Conservation (phyloP, 768 basidiomycete species). For the Trametes maxima region DNA sequence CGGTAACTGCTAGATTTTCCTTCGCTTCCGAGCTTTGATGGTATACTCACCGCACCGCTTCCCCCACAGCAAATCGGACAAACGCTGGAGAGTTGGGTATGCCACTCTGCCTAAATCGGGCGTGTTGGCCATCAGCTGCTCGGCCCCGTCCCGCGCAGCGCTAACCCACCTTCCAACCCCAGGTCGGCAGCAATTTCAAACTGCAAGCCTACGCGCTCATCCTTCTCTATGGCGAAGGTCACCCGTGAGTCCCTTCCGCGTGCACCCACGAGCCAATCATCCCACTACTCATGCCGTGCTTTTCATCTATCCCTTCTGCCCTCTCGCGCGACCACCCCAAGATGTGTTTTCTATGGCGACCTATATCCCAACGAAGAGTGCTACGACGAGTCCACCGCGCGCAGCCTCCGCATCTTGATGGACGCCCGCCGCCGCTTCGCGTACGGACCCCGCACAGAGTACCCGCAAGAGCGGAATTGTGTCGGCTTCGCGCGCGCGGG, state of each 20-base stretch:
- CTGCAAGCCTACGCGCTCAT: constrained; percentile 82
- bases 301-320: background rate
- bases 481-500: constrained; percentile 80
- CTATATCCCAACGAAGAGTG: constrained; percentile 73
- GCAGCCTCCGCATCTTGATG: constrained; percentile 57
- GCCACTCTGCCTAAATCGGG: constrained; percentile 24
- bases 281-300: background rate
- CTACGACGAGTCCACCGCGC: constrained; percentile 55
- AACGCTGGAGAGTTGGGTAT: constrained; percentile 81
- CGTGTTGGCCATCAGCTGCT: background rate
- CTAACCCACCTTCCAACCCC: background rate
- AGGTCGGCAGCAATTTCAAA: constrained; percentile 77
- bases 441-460: constrained; percentile 65
- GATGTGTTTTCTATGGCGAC: constrained; percentile 89
- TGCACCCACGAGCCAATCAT: constrained; percentile 3
- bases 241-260: constrained; percentile 58
- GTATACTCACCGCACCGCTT: background rate
- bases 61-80: constrained; percentile 62
- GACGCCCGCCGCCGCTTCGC: constrained; percentile 65
- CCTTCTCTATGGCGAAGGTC: constrained; percentile 66
- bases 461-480: constrained; percentile 58
- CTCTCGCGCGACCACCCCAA: constrained; percentile 31
- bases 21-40: background rate
- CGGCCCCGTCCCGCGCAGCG: background rate
- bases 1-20: constrained; percentile 46